Conservation (phyloP, 2,329 filamentous ascomycete species). For the Penicillium psychrosexuale region DNA sequence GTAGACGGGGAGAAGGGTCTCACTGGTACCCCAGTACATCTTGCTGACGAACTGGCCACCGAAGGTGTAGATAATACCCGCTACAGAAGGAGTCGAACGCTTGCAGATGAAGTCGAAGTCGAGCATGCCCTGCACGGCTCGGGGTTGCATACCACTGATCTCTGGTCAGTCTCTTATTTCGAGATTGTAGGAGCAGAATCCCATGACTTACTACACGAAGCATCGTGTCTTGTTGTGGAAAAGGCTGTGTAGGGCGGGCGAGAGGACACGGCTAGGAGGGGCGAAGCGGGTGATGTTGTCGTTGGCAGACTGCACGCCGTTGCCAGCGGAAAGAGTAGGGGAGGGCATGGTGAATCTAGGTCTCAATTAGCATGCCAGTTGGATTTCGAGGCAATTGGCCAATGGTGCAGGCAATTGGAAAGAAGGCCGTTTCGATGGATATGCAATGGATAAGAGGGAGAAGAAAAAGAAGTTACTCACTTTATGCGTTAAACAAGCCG, state of each 20-base stretch:
- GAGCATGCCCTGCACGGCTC: conserved; percentile 88
- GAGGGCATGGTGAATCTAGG: conserved; percentile 52
- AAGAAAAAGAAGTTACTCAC: conserved; percentile 8
- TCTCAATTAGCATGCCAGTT: conserved; percentile 3
- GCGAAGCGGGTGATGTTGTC: conserved; percentile 98
- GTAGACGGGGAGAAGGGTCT: conserved; percentile 97
- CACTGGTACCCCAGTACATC: conserved; percentile 99
- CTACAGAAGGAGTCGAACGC: conserved; percentile 90
- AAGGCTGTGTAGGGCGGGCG: conserved; percentile 83
- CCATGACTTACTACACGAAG: conserved; percentile 78
- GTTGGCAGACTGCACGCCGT: conserved; percentile 71
- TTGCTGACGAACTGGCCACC: conserved; percentile 99
- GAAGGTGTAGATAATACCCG: conserved; percentile 99
- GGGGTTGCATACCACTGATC: conserved; percentile 81
- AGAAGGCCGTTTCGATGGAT: background rate
- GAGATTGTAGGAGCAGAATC: background rate
- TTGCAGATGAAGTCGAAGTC: conserved; percentile 99
- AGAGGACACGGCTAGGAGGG: conserved; percentile 86
- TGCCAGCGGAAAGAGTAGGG: conserved; percentile 50
- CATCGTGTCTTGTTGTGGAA: conserved; percentile 99
- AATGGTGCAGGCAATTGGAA: background rate
- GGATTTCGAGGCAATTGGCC: background rate
- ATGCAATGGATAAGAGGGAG: conserved; percentile 11
- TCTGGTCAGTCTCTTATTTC: conserved; percentile 14
- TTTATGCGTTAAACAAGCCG: conserved; percentile 20